phyloP scores from a whole-genome alignment of 495 filamentous ascomycete genomes.

The Parmelia sp. region DNA sequence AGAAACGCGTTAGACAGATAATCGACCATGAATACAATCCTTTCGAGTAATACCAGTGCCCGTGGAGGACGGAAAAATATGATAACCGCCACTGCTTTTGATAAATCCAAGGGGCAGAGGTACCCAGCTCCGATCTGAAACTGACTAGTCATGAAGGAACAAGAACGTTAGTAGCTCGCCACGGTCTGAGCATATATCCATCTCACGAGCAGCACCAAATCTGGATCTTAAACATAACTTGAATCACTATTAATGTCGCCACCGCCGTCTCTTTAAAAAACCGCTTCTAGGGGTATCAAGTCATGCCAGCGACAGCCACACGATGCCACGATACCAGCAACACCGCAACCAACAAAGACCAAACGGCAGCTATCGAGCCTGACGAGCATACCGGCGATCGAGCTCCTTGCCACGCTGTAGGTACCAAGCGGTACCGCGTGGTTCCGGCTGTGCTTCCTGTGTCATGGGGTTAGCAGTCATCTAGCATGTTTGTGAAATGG shows the following conservation, averaged over 20 bases:
- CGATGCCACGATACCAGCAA: background rate
- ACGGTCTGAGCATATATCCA: no score
- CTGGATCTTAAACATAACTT: no score
- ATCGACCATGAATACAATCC: background rate
- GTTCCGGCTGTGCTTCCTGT: background rate
- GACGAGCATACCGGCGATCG: background rate
- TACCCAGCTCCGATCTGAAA: no score
- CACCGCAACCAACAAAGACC: background rate
- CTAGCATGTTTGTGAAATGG: background rate
- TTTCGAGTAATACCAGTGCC: background rate
- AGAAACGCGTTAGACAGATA: background rate
- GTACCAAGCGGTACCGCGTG: background rate
- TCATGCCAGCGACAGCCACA: background rate
- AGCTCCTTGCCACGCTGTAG: background rate
- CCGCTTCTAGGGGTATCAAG: slow-evolving; percentile 2
- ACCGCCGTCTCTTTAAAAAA: background rate
- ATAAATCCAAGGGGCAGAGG: no score
- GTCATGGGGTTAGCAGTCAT: background rate
- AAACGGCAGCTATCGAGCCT: background rate
- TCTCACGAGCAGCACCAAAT: no score
- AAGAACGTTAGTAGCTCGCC: no score
- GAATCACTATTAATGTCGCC: no score
- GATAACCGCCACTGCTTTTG: no score
- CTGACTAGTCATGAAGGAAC: no score
- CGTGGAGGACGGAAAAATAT: no score